These are phyloP conservation scores for Dactylellina cionopaga DNA, from an alignment of 2,329 filamentous ascomycete species.

Conservation along the genomic window DNA sequence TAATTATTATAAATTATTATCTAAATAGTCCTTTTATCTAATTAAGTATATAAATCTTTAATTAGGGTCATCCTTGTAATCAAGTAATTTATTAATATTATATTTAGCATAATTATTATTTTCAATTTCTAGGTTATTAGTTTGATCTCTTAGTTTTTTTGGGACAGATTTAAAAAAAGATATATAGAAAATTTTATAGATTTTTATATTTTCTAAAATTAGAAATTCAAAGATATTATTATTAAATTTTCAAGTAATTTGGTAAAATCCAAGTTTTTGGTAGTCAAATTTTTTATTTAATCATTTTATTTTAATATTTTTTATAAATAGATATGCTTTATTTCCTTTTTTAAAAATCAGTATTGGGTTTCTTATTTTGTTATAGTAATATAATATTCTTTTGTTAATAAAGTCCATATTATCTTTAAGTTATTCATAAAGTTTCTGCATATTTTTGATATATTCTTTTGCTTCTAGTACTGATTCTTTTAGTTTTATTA, in stretches of 20 bases:
- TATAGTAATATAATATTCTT: too few relatives aligned
- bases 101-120: not conserved
- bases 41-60: too few relatives aligned
- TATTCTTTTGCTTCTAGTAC: too few relatives aligned
- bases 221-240: not conserved
- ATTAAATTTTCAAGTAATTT: not conserved
- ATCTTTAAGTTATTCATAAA: too few relatives aligned
- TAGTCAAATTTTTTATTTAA: not conserved
- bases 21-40: too few relatives aligned
- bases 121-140: not conserved
- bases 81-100: not conserved
- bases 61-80: not conserved
- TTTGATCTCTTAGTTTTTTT: too few relatives aligned
- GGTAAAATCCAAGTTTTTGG: not conserved
- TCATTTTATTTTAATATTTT: not conserved
- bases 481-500: too few relatives aligned
- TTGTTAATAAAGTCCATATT: too few relatives aligned
- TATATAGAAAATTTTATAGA: not conserved
- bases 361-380: too few relatives aligned
- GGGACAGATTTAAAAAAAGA: not conserved
- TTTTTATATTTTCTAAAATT: not conserved
- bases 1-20: not conserved
- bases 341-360: too few relatives aligned
- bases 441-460: too few relatives aligned
- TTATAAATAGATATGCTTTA: too few relatives aligned